These are phyloP conservation scores for Penicillium coprophilum DNA, from an alignment of 495 filamentous ascomycete genomes.

Conservation along the genomic window DNA sequence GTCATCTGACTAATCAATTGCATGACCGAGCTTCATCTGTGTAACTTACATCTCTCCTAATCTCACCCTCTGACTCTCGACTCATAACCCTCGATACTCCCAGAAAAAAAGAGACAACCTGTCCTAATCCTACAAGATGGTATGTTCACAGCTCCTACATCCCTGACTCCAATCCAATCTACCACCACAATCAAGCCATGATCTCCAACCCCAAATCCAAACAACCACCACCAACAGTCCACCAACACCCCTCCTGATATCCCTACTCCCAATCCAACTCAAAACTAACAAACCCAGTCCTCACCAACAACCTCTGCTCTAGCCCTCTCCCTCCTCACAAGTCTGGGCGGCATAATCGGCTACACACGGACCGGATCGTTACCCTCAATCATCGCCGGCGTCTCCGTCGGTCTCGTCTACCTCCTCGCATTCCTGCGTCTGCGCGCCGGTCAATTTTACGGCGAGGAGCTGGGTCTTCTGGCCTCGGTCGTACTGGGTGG, in stretches of 20 bases:
- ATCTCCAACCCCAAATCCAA: neutral
- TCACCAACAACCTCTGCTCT: slow-evolving; percentile 54
- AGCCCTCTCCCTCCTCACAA: slow-evolving; percentile 77
- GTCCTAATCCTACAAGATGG: neutral
- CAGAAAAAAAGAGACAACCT: neutral
- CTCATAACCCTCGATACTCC: neutral
- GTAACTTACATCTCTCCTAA: neutral
- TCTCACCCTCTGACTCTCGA: neutral
- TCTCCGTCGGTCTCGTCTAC: slow-evolving; percentile 68
- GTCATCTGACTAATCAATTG: slow-evolving; percentile 13
- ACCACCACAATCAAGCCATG: neutral
- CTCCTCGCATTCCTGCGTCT: slow-evolving; percentile 47
- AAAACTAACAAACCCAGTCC: slow-evolving; percentile 10
- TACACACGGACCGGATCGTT: slow-evolving; percentile 79
- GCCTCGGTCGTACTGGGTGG: slow-evolving; percentile 82
- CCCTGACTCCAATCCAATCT: neutral
- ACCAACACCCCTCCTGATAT: neutral
- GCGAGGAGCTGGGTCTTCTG: slow-evolving; percentile 71
- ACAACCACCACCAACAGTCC: slow-evolving; percentile 19
- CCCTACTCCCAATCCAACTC: neutral
- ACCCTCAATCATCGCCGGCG: slow-evolving; percentile 80
- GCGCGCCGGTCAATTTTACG: slow-evolving; percentile 59
- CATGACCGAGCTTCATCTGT: slow-evolving; percentile 1
- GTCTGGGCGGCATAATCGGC: slow-evolving; percentile 81
- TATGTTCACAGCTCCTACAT: neutral